Evolutionary conservation across 2,329 filamentous ascomycete genomes (phyloP).

Genomic region (Diaporthe amygdali): DNA sequence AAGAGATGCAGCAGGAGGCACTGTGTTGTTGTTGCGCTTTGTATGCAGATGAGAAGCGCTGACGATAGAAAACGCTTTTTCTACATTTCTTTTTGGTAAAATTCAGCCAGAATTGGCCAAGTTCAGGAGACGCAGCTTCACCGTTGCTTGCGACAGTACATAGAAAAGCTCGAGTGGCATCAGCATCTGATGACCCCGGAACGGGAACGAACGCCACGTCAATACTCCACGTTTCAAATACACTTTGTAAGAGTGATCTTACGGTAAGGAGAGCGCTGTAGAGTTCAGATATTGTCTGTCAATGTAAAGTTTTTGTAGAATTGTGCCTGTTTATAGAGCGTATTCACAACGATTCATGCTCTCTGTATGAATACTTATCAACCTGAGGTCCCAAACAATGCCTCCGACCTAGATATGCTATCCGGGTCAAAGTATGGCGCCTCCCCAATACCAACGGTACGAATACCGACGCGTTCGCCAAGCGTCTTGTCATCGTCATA

Average conservation of each 20-base stretch:
- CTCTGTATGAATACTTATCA: no score
- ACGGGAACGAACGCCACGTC: neutral
- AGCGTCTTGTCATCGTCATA: constrained; percentile 6
- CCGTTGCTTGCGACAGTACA: no score
- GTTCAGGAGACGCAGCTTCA: neutral
- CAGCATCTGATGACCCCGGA: neutral
- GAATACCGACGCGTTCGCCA: constrained; percentile 17
- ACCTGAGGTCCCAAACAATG: neutral
- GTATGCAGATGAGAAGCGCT: no score
- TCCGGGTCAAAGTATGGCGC: constrained; percentile 19
- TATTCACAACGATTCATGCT: neutral
- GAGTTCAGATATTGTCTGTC: neutral
- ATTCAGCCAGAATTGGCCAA: neutral
- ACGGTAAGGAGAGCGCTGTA: neutral
- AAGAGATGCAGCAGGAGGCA: no score
- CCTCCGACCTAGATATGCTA: constrained; percentile 20
- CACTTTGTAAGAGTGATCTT: no score
- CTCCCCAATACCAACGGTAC: constrained; percentile 23
- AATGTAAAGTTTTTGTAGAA: neutral
- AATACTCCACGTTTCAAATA: no score
- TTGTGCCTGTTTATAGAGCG: neutral
- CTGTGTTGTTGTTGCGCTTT: no score
- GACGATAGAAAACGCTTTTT: no score
- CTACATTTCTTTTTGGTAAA: neutral
- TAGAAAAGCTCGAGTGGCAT: neutral